Conservation (phyloP, 140 eudicot genomes). For the Flaveria floridana region DNA sequence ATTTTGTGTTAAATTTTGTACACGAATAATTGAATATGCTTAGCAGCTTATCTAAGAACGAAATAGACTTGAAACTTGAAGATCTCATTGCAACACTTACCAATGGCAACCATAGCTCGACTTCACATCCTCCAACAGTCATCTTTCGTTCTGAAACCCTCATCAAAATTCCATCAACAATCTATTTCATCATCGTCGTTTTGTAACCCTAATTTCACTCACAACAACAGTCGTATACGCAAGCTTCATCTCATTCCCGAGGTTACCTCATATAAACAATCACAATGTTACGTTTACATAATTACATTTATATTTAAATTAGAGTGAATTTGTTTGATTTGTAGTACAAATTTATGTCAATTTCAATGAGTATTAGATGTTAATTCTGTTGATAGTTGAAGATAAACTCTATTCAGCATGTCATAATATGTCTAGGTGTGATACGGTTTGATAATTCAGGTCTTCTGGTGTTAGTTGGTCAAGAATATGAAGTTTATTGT, state of each 20-base stretch:
- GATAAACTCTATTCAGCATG: background rate
- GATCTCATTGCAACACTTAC: background rate
- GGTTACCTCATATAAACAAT: constrained; percentile 30
- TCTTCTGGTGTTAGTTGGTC: background rate
- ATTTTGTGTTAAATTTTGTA: background rate
- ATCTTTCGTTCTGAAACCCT: constrained; percentile 33
- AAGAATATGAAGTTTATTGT: background rate
- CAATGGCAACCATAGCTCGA: constrained; percentile 53
- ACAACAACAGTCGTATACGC: constrained; percentile 32
- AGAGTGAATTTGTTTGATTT: no score
- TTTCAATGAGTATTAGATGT: background rate
- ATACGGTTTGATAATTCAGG: background rate
- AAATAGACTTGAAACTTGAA: constrained; percentile 4
- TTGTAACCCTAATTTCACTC: constrained; percentile 24
- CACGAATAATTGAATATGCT: background rate
- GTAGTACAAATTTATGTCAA: background rate
- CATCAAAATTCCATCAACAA: constrained; percentile 23
- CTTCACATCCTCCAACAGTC: constrained; percentile 51
- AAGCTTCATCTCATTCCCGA: constrained; percentile 43
- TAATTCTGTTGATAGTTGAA: background rate
- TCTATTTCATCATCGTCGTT: constrained; percentile 23
- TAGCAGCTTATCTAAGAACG: constrained; percentile 9
- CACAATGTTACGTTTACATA: background rate
- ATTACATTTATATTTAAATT: no score
- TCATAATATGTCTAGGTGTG: background rate